Evolutionary conservation across 768 basidiomycete species (phyloP), one percentile per base, ranked within the genome.

Genomic region (Hypholoma sublateritium): DNA sequence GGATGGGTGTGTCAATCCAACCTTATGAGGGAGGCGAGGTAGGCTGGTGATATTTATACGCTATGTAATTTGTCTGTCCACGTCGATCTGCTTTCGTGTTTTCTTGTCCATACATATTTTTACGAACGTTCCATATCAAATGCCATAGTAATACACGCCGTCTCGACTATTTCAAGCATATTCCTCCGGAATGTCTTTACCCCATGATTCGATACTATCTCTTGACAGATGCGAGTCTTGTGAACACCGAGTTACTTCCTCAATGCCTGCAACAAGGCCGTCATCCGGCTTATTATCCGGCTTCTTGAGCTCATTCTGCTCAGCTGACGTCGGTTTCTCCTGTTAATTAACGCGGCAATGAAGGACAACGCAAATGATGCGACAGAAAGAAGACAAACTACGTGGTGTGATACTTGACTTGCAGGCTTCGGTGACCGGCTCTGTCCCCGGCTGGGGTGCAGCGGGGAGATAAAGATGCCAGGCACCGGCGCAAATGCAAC

Each of bases 1-100:
- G 83, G 58, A 72, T 66, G 5, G 72, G 76, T 4, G 72, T 96
- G 7, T 70, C 72, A 1, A 74, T 96, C 9, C 77, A 84, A 55
- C 77, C 79, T 0, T 96, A 85, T 67, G 70, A 70, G 3, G 80
- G 82, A 5, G 81, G 80, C 4, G 87, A 90, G 22, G 85, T 89
- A 12, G 88, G 86, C 1, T 92, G 87, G 87, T 93, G 67, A 77
- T 53, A 46, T 53, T 47, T 48, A 41, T 57, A 24, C 53, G 28
- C 51, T 56, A 16, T 45, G 32, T 55, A 41, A 28, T 53, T 61
- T 64, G 56, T 37, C 39, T 60, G 39, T 55, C 46, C 32, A 37
- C 56, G 49, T 58, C 45, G 60, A 54, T 28, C 41, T 58, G 48
- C 45, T 55, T 34, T 47, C 21, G 48, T 47, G 22, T 48, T 49